Evolutionary conservation across 805 yeast species (phyloP), one percentile per base, ranked within the genome.

Genomic region (Yamadazyma tumulicola): DNA sequence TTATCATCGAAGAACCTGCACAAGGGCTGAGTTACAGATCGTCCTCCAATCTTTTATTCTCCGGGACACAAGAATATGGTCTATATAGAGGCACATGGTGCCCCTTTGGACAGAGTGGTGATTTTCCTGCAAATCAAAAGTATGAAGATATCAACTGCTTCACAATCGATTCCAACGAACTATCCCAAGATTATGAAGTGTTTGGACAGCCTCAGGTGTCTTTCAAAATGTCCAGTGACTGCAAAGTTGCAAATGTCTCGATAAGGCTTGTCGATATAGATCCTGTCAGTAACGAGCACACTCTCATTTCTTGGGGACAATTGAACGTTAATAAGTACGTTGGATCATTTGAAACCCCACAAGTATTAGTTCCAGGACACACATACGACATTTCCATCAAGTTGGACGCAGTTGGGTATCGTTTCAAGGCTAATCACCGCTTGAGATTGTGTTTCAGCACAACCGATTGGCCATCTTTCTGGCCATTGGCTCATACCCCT

Each of bases 401-500:
- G 21, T 43, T 69, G 12, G 74, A 69, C 45, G 69, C 67, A 6
- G 36, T 67, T 10, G 74, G 74, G 26, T 48, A 60, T 31, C 57
- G 57, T 22, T 38, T 58, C 9, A 48, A 38, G 7, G 50, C 51
- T 30, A 72, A 70, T 7, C 73, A 69, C 40, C 55, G 46, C 28
- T 37, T 69, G 15, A 54, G 67, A 41, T 45, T 69, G 9, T 67
- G 70, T 0, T 52, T 69, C 28, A 66, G 73, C 6, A 56, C 74
- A 1, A 55, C 68, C 21, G 74, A 69, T 40, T 69, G 75, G 74
- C 74, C 74, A 8, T 70, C 65, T 35, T 55, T 57, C 21, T 69
- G 74, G 74, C 74, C 75, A 19, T 49, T 61, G 0, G 57, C 70
- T 4, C 68, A 63, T 43, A 62, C 57, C 5, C 68, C 72, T 33